A percentile compares a stretch with the other conserved stretches of the same genome.
phyloP scores from a whole-genome alignment of 257 asterid genomes.

The Primulina huaijiensis region DNA sequence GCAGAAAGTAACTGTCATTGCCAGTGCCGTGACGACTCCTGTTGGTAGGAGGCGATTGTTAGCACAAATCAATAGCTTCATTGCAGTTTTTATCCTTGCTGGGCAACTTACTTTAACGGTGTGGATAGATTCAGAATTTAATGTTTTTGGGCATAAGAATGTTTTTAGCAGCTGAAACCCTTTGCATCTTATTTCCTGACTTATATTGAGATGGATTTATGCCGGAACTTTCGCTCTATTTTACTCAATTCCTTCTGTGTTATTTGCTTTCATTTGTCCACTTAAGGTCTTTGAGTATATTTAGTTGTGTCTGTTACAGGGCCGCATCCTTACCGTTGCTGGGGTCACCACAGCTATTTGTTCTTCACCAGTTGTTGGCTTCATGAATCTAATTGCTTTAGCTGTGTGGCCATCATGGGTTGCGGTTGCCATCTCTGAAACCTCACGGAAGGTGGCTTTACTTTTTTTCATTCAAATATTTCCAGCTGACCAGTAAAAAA shows the following conservation, averaged over 20 bases:
- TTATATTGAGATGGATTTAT: too few species aligned
- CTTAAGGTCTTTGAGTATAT: background rate
- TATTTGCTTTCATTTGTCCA: background rate
- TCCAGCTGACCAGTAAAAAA: background rate
- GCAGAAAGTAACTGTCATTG: constrained; percentile 97
- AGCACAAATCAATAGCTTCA: constrained; percentile 91
- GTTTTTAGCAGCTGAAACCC: background rate
- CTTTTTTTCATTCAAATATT: constrained; percentile 7
- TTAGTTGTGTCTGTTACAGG: background rate
- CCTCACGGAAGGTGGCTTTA: constrained; percentile 73
- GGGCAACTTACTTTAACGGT: constrained; percentile 96
- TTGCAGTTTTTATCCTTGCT: constrained; percentile 89
- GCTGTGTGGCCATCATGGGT: constrained; percentile 54
- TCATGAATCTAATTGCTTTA: constrained; percentile 72
- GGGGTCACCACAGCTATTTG: constrained; percentile 48
- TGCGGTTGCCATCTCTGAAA: constrained; percentile 54
- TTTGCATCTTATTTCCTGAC: too few species aligned
- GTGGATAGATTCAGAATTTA: constrained; percentile 26
- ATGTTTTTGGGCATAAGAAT: background rate
- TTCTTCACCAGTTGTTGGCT: constrained; percentile 73
- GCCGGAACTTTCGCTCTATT: background rate
- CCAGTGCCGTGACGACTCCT: constrained; percentile 67
- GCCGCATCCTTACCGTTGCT: too few species aligned
- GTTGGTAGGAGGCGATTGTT: constrained; percentile 77
- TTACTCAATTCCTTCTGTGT: constrained; percentile 3